Base-by-base conservation (phyloP, 164 flowering plant genomes). In the Buxus sempervirens region DNA sequence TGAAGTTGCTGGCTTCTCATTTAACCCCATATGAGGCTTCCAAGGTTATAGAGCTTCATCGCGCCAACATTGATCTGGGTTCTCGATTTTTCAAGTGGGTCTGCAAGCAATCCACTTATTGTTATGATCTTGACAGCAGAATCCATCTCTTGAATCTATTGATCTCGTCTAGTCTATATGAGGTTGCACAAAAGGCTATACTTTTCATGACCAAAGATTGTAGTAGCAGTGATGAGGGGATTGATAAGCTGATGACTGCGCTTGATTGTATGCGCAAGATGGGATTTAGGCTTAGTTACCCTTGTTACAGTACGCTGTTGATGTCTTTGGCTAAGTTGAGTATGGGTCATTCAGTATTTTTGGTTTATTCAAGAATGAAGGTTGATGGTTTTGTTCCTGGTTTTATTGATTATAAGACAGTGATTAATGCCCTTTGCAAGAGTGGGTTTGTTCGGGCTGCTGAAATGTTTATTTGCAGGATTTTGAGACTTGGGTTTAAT, bases 381-480 rank as follows among this genome's bases (percentile, higher is more conserved):
- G 73, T 55, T 54, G 77, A 79, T 60, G 79, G 79, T 21, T 70
- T 79, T 73, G 68, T 73, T 64, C 42, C 58, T 45, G 74, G 72
- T 64, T 55, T 18, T 23, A 62, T 79, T 65, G 75, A 75, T 53
- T 79, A 70, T 25, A 76, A 67, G 70, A 67, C 71, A 22, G 26
- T 79, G 41, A 59, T 79, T 19, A 76, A 79, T 73, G 82, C 73
- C 42, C 60, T 79, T 49, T 79, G 77, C 66, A 79, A 79, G 69
- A 64, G 54, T 70, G 78, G 79, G n/a, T 54, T 57, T 58, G 70
- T 73, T 5, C 63, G 20, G 32, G 72, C 79, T 55, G 79, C 66
- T n/a, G 77, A 79, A 54, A 76, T 73, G 77, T 79, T 76, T 60
- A 8, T 70, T 60, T 73, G 67, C 4, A 67, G 59, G 67, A 24